These are phyloP conservation scores for Heritiera littoralis DNA, from an alignment of 345 rosid species.

Conservation along the genomic window DNA sequence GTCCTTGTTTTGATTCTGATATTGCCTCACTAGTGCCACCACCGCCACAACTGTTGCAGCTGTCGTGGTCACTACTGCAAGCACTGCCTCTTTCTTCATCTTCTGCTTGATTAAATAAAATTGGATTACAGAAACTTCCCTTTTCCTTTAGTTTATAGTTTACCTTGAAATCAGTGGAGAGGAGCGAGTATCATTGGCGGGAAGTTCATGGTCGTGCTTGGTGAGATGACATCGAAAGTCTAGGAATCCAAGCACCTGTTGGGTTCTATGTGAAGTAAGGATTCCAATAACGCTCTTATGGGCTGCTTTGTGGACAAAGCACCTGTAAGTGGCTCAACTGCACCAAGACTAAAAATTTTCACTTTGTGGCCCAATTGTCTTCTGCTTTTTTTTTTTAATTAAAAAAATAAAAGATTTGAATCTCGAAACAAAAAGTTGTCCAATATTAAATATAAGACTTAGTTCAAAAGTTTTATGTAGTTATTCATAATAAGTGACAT, in stretches of 20 bases:
- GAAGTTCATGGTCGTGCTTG: not conserved
- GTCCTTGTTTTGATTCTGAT: slow-evolving; percentile 30
- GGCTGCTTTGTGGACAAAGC: not conserved
- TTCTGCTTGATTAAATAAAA: not conserved
- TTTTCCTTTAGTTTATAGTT: not conserved
- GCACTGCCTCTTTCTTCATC: slow-evolving; percentile 34
- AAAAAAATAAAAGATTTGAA: too few species aligned
- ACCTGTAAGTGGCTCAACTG: too few species aligned
- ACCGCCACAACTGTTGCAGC: slow-evolving; percentile 24
- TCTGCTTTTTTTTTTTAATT: too few species aligned
- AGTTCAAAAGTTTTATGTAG: too few species aligned
- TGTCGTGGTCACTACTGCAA: slow-evolving; percentile 23
- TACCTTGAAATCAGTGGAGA: not conserved
- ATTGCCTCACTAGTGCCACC: slow-evolving; percentile 24
- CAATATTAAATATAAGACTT: too few species aligned
- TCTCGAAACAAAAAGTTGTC: too few species aligned
- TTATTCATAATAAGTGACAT: too few species aligned
- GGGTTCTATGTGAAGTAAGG: not conserved
- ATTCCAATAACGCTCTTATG: too few species aligned
- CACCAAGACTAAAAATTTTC: too few species aligned
- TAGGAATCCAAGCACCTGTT: not conserved
- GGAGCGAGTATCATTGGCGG: not conserved
- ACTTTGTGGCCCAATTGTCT: too few species aligned
- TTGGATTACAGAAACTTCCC: not conserved
- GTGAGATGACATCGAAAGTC: not conserved